Evolutionary conservation across 1,139 yeast genomes (phyloP), one percentile per base, ranked within the genome.

Genomic region (Zygosaccharomyces sapae): DNA sequence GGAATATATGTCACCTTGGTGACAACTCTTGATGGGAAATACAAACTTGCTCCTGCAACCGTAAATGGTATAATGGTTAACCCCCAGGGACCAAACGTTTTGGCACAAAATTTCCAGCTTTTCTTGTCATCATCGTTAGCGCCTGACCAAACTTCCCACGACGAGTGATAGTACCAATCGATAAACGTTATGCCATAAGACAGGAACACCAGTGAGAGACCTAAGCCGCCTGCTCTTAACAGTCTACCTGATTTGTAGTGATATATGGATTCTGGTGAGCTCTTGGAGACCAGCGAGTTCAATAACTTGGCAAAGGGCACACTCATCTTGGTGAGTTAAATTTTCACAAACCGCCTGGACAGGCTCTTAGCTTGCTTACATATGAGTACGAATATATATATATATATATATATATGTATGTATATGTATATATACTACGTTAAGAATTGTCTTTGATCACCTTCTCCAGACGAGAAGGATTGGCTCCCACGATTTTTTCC

Each of bases 401-500:
- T 18, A 9, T 38, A 27, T 8, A 31, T 20, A 12, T 16, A 18
- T 16, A 38, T 4, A 40, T 31, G 9, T 31, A 22, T 8, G 10
- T 19, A 29, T 39, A 10, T 13, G 36, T 27, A 24, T 22, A 22
- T 19, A 12, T 16, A 16, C 30, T 29, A 16, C 20, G 20, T 31
- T 24, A 7, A 30, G 38, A 25, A 54, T 22, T 22, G 25, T 22
- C 58, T 43, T 72, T 68, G 49, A 75, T 71, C 3, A 71, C 75
- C 48, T 68, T 63, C 48, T 67, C 64, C 27, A 72, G 49, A n/a
- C 66, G 70, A 19, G 55, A 55, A 48, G 88, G 85, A 69, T 86
- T 81, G 43, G 94, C 96, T 53, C 96, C 96, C 48, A 83, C 77
- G 33, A 87, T 77, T 59, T 80, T 81, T 43, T 76, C 77, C 30